Evolutionary conservation across 805 yeast species (phyloP).

Genomic region (Myxozyma lipomycoides): DNA sequence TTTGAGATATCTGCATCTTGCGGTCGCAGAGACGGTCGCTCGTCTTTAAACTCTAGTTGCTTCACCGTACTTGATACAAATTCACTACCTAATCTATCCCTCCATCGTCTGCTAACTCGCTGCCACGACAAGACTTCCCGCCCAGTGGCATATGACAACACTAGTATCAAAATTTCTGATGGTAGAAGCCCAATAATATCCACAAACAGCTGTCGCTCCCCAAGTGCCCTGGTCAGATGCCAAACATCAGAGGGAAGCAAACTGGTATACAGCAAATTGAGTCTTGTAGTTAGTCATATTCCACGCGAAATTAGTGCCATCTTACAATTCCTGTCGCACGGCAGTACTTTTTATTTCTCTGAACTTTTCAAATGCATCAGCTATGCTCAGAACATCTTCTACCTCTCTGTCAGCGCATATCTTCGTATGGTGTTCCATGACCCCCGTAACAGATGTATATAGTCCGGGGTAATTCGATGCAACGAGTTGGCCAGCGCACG

Average conservation of each 20-base stretch:
- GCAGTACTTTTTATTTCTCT: constrained; percentile 7
- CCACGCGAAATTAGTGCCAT: background rate
- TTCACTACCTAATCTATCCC: constrained; percentile 17
- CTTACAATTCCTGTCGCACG: constrained; percentile 21
- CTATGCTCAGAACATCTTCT: background rate
- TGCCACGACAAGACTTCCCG: constrained; percentile 25
- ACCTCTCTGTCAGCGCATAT: background rate
- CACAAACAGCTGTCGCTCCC: constrained; percentile 23
- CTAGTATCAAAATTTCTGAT: constrained; percentile 16
- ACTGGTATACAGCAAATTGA: constrained; percentile 13
- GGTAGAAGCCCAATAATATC: constrained; percentile 23
- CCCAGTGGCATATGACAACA: constrained; percentile 19
- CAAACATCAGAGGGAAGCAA: constrained; percentile 26
- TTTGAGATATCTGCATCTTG: constrained; percentile 15
- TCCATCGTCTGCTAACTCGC: constrained; percentile 25
- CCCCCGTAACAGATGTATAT: too few relatives aligned
- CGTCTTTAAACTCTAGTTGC: constrained; percentile 20
- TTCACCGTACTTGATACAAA: constrained; percentile 17
- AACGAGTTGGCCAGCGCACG: too few relatives aligned
- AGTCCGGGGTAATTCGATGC: too few relatives aligned
- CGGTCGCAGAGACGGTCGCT: constrained; percentile 24
- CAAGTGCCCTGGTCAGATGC: constrained; percentile 22
- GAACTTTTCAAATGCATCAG: constrained; percentile 12
- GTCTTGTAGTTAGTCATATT: background rate
- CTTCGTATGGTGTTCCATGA: too few relatives aligned